Evolutionary conservation across 495 filamentous ascomycete genomes (phyloP).

Genomic region (Pseudevernia furfuracea): DNA sequence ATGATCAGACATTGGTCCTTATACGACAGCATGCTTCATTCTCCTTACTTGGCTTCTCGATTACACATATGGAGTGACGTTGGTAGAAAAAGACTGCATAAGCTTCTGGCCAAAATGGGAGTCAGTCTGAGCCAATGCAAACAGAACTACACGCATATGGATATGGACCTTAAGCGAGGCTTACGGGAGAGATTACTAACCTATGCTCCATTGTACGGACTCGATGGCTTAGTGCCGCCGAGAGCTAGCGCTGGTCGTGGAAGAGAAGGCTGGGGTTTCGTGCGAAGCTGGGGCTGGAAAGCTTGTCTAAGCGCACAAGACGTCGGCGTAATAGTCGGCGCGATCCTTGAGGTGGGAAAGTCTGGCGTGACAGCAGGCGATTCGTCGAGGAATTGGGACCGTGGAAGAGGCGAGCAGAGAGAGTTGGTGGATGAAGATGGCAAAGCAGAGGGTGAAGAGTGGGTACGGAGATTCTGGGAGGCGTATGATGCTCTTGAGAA

Average conservation of each 20-base stretch:
- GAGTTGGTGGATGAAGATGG: conserved; percentile 40
- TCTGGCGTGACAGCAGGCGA: conserved; percentile 25
- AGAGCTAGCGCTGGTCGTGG: conserved; percentile 46
- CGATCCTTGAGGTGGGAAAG: conserved; percentile 80
- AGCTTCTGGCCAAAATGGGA: conserved; percentile 95
- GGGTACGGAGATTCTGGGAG: conserved; percentile 76
- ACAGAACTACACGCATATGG: conserved; percentile 96
- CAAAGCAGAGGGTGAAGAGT: conserved; percentile 52
- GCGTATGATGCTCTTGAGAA: conserved; percentile 85
- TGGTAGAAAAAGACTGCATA: conserved; percentile 86
- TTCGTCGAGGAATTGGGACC: conserved; percentile 28
- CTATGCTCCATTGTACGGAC: conserved; percentile 81
- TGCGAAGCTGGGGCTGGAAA: conserved; percentile 95
- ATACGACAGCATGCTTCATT: conserved; percentile 98
- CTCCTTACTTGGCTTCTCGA: conserved; percentile 84
- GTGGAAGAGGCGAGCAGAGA: conserved; percentile 31
- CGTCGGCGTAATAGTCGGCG: conserved; percentile 80
- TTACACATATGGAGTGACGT: conserved; percentile 91
- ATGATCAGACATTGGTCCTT: conserved; percentile 94
- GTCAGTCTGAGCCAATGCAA: conserved; percentile 88
- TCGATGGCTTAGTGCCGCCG: conserved; percentile 82
- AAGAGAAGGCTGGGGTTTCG: conserved; percentile 91
- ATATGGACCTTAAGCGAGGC: conserved; percentile 89
- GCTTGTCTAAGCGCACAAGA: conserved; percentile 87
- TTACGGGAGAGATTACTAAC: conserved; percentile 78